Percentiles rank a stretch among this genome's conserved stretches.
Evolutionary conservation across 2,329 filamentous ascomycete species (phyloP).

Genomic region (Ascochyta koolunga): DNA sequence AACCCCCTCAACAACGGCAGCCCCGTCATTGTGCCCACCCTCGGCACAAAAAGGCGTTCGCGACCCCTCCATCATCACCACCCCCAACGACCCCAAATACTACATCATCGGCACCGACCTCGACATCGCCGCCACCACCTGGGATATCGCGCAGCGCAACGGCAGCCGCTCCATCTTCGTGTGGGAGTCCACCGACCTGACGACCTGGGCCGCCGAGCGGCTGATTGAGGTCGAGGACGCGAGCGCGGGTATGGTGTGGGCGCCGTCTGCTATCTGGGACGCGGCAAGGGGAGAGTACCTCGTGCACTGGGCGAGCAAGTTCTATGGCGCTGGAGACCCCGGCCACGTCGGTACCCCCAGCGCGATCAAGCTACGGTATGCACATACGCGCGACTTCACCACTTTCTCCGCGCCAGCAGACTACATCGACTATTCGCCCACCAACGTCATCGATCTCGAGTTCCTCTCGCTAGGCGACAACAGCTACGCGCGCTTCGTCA

Average conservation of each 20-base stretch:
- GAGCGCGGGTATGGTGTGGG: constrained; percentile 66
- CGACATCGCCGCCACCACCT: constrained; percentile 59
- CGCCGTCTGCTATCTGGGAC: constrained; percentile 63
- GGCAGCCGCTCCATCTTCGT: constrained; percentile 61
- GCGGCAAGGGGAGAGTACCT: constrained; percentile 53
- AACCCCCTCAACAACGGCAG: constrained; percentile 57
- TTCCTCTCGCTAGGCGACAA: constrained; percentile 56
- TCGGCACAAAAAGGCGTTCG: constrained; percentile 60
- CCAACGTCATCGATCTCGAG: constrained; percentile 62
- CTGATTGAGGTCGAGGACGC: constrained; percentile 58
- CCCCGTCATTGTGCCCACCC: constrained; percentile 57
- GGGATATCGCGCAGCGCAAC: constrained; percentile 59
- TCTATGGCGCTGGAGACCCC: constrained; percentile 56
- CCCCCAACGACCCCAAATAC: constrained; percentile 59
- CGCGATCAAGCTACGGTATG: constrained; percentile 57
- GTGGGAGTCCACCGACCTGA: constrained; percentile 61
- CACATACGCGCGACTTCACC: constrained; percentile 62
- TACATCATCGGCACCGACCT: constrained; percentile 63
- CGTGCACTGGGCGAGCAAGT: constrained; percentile 57
- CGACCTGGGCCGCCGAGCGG: constrained; percentile 57
- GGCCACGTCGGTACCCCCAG: constrained; percentile 56
- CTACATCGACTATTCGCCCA: constrained; percentile 57
- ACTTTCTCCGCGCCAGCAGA: constrained; percentile 59
- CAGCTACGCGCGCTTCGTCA: constrained; percentile 61
- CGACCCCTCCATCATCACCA: constrained; percentile 57